These are phyloP conservation scores for Rugosomyces carneus DNA, from an alignment of 1,284 basidiomycete species.

Conservation along the genomic window DNA sequence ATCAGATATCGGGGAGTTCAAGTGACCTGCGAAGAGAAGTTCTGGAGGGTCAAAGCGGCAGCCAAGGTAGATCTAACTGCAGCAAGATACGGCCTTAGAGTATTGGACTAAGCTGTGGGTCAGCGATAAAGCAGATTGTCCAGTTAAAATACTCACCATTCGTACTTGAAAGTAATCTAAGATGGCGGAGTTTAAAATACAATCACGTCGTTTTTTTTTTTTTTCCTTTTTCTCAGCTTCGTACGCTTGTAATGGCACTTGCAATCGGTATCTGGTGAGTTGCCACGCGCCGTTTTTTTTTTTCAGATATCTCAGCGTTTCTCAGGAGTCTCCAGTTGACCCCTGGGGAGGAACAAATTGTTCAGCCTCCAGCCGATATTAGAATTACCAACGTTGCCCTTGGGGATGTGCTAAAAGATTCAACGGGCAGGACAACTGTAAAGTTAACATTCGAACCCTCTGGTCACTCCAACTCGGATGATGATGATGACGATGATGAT, in stretches of 20 bases:
- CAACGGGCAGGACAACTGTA: conserved; percentile 66
- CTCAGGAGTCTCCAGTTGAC: conserved; percentile 55
- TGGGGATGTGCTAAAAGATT: conserved; percentile 65
- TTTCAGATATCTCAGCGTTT: conserved; percentile 10
- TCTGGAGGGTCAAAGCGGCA: conserved; percentile 94
- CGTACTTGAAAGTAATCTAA: conserved; percentile 11
- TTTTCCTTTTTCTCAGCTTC: conserved; percentile 17
- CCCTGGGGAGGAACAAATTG: conserved; percentile 57
- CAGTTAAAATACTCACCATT: conserved; percentile 38
- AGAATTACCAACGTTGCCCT: conserved; percentile 83
- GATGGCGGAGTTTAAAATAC: conserved; percentile 30
- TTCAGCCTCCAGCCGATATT: conserved; percentile 68
- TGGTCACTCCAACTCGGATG: conserved; percentile 35
- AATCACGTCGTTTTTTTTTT: conserved; percentile 7
- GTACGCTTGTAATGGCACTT: conserved; percentile 40
- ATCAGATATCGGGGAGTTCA: neutral
- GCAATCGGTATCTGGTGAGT: conserved; percentile 60
- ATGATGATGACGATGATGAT: conserved; percentile 46
- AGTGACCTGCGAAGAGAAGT: conserved; percentile 91
- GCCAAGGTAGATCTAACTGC: conserved; percentile 95
- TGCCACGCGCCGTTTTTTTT: conserved; percentile 18
- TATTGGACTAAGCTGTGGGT: conserved; percentile 52
- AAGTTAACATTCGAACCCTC: conserved; percentile 65
- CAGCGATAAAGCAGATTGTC: conserved; percentile 6
- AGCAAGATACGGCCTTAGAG: conserved; percentile 90